Percentiles rank a stretch among this genome's conserved stretches.
These are phyloP conservation scores for Fomitopsis betulina DNA, from an alignment of 1,284 basidiomycete genomes.

Conservation along the genomic window DNA sequence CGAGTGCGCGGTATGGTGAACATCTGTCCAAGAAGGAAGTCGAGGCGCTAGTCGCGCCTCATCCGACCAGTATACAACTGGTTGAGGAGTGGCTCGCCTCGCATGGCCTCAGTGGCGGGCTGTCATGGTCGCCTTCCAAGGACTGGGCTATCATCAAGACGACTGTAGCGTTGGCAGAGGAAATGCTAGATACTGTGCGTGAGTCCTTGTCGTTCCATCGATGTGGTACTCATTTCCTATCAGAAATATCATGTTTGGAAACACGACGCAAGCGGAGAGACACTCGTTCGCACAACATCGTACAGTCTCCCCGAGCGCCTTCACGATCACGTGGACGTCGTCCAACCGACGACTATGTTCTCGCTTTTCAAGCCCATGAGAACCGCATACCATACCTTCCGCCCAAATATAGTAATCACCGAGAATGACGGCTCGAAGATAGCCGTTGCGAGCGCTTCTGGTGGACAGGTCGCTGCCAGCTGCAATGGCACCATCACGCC, in stretches of 20 bases:
- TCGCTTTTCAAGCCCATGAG: constrained; percentile 42
- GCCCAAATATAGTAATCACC: constrained; percentile 14
- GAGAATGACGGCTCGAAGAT: constrained; percentile 26
- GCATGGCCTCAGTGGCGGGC: constrained; percentile 46
- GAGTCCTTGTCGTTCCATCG: not conserved
- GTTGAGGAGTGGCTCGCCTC: constrained; percentile 61
- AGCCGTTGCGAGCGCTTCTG: constrained; percentile 27
- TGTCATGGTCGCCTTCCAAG: constrained; percentile 52
- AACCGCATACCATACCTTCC: constrained; percentile 37
- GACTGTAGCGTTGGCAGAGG: constrained; percentile 57
- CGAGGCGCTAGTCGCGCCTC: constrained; percentile 54
- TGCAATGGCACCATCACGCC: constrained; percentile 51
- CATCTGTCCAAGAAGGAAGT: constrained; percentile 65
- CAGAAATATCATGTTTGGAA: constrained; percentile 63
- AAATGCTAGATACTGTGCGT: constrained; percentile 64
- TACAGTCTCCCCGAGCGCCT: constrained; percentile 66
- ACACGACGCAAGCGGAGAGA: constrained; percentile 47
- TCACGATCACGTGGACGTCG: constrained; percentile 60
- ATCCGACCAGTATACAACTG: constrained; percentile 42
- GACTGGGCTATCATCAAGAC: constrained; percentile 67
- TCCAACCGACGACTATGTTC: constrained; percentile 76
- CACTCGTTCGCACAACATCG: constrained; percentile 56
- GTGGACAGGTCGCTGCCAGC: constrained; percentile 43
- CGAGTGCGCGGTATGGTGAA: constrained; percentile 58
- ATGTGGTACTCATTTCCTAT: not conserved